Base-by-base conservation (phyloP, 73 alveolate species). In the Vitrella brassicaformis region DNA sequence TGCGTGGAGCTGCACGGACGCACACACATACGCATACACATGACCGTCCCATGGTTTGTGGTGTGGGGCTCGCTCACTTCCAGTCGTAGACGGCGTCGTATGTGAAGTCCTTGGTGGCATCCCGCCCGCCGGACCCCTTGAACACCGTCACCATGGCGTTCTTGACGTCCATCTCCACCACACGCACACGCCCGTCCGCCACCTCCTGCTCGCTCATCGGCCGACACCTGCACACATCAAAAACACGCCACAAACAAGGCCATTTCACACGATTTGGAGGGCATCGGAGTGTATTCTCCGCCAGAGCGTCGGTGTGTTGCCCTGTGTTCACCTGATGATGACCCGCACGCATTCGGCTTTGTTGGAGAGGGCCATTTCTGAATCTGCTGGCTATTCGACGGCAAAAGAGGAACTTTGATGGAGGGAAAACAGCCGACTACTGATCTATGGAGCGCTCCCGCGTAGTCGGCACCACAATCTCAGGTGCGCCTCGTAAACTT, bases 11-110 rank as follows among this genome's bases (percentile, higher is more conserved):
- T 68, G 69, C 80, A 71, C 72, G 66, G 28, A 67, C 8, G 45
- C n/a, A 10, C n/a, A 22, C 19, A 66, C 10, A 28, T 10, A 66
- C 0, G 30, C 87, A 45, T 89, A 82, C 39, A 85, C 91, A 0
- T 72, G 70, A 45, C 81, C 96, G 19, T 19, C 39, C 67, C 67
- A n/a, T n/a, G n/a, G n/a, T n/a, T n/a, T n/a, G n/a, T n/a, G n/a
- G n/a, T n/a, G n/a, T n/a, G n/a, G n/a, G n/a, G 86, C 73, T 82
- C 25, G 71, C 10, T 45, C 86, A 81, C 29, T 87, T 79, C 25
- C 31, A 71, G 80, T 72, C 88, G 32, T 76, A 87, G 70, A 87
- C 93, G 39, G 93, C 86, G 47, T 87, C 93, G 47, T 66, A 87
- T 0, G 93, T 80, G 56, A 87, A 87, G 76, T 76, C 84, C 84